phyloP scores from a whole-genome alignment of 768 basidiomycete species.

The Phallus indusiatus region DNA sequence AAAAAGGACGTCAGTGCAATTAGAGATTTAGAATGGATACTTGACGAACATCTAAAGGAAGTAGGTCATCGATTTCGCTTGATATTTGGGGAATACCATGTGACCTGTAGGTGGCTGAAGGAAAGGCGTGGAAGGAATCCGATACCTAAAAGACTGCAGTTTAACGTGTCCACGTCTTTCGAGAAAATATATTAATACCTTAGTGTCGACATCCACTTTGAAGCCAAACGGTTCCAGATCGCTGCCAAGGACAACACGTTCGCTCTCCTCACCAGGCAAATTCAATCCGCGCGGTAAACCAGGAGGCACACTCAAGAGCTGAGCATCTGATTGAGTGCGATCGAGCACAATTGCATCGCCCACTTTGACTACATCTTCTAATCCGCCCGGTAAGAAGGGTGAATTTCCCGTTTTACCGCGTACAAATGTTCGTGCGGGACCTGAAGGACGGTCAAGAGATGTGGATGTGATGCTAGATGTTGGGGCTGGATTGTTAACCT shows the following conservation, averaged over 20 bases:
- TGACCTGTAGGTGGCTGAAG: background rate
- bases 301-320: constrained; percentile 65
- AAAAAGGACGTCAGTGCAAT: background rate
- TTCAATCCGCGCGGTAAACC: constrained; percentile 76
- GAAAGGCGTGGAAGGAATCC: background rate
- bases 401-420: constrained; percentile 89
- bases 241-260: too few species aligned
- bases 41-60: background rate
- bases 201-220: too few species aligned
- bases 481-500: constrained; percentile 49
- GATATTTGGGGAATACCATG: background rate
- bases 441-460: constrained; percentile 77
- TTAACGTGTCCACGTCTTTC: too few species aligned
- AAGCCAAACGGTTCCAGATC: too few species aligned
- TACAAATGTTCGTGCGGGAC: constrained; percentile 71
- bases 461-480: constrained; percentile 75
- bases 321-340: constrained; percentile 14
- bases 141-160: too few species aligned
- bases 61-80: background rate
- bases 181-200: too few species aligned
- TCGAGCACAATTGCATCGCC: constrained; percentile 26
- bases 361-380: constrained; percentile 49
- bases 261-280: constrained; percentile 43
- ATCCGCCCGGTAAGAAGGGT: constrained; percentile 91
- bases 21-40: background rate